Conservation (phyloP, 352 stramenopile species). For the Globisporangium alternatum region DNA sequence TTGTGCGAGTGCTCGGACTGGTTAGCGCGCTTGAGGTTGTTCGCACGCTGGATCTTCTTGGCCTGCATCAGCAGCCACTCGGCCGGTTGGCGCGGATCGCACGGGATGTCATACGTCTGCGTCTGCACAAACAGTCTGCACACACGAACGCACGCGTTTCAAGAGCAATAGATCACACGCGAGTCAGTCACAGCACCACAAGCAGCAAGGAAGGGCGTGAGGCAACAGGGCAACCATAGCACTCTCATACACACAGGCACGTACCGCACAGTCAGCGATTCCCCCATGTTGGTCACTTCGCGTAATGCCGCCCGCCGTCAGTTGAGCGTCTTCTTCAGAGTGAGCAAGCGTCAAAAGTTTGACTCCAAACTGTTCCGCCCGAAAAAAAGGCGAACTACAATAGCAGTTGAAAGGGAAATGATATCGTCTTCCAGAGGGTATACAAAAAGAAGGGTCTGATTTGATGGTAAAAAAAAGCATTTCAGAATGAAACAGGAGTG, state of each 20-base stretch:
- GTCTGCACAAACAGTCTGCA: conserved; percentile 69
- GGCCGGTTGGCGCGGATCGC: conserved; percentile 63
- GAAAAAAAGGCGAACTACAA: background rate
- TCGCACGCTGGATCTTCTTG: conserved; percentile 72
- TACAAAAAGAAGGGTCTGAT: conserved; percentile 3
- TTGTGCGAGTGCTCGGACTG: conserved; percentile 20
- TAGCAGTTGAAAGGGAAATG: background rate
- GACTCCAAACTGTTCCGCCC: background rate
- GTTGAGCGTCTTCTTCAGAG: conserved; percentile 12
- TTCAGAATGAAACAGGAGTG: background rate
- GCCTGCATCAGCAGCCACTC: conserved; percentile 76
- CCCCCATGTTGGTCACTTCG: conserved; percentile 8
- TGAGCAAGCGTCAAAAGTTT: background rate
- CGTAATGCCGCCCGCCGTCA: background rate
- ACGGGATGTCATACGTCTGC: conserved; percentile 84
- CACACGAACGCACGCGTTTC: background rate
- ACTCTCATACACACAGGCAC: background rate
- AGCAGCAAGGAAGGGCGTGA: background rate
- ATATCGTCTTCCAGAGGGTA: background rate
- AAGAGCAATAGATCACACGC: background rate
- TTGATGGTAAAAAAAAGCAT: background rate
- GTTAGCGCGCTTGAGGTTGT: conserved; percentile 35
- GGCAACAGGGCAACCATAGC: background rate
- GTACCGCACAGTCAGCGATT: conserved; percentile 19
- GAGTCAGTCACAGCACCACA: conserved; percentile 3